phyloP scores from a whole-genome alignment of 495 filamentous ascomycete species.

The Penicillium malachiteum region DNA sequence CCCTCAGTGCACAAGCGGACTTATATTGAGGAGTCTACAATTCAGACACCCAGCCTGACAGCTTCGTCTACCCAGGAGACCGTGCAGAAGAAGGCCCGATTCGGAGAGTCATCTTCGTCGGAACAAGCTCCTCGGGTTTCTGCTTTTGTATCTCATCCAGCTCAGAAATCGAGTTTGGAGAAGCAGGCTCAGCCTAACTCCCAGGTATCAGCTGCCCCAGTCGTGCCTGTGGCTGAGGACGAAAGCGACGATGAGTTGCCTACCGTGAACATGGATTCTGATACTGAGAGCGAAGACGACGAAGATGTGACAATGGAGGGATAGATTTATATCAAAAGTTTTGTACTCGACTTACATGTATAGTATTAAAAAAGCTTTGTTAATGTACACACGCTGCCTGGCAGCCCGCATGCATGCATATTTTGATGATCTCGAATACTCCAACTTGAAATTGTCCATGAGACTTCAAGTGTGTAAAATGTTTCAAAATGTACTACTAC shows the following conservation, averaged over 20 bases:
- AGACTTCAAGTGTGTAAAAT: too few species aligned
- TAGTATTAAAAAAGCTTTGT: too few species aligned
- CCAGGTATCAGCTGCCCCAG: slow-evolving; percentile 11
- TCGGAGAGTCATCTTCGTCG: slow-evolving; percentile 19
- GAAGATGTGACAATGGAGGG: slow-evolving; percentile 38
- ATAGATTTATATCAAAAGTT: slow-evolving; percentile 9
- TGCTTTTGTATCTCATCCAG: slow-evolving; percentile 7
- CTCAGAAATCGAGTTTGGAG: slow-evolving; percentile 1
- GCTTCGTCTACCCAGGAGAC: slow-evolving; percentile 9
- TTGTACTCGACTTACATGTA: background rate
- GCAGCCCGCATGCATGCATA: too few species aligned
- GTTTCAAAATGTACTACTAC: too few species aligned
- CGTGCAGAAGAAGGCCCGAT: slow-evolving; percentile 36
- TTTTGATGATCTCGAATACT: too few species aligned
- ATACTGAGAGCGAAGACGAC: slow-evolving; percentile 45
- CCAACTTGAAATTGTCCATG: too few species aligned
- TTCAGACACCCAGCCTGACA: slow-evolving; percentile 5
- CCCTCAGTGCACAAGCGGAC: slow-evolving; percentile 32
- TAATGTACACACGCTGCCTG: too few species aligned
- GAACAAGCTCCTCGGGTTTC: slow-evolving; percentile 14
- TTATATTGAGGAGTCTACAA: slow-evolving; percentile 28
- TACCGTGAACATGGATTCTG: slow-evolving; percentile 46
- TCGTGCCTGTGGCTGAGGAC: slow-evolving; percentile 25
- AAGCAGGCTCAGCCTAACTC: slow-evolving; percentile 9
- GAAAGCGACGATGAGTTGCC: slow-evolving; percentile 53